Evolutionary conservation across 306 rosid genomes (phyloP).

Genomic region (Senna siamea): DNA sequence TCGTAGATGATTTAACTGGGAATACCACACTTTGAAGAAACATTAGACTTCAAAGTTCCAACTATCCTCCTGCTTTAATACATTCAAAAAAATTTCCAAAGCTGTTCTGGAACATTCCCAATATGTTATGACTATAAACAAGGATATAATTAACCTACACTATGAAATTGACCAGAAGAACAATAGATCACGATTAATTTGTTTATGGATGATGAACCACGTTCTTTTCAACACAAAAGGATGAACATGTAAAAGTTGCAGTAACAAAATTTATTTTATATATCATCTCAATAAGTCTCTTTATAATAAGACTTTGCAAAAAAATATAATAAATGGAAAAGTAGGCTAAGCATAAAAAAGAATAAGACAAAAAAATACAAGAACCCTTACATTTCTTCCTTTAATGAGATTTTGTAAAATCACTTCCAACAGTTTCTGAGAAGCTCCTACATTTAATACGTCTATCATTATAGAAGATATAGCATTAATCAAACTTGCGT

Average conservation of each 20-base stretch:
- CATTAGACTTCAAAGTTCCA: not conserved
- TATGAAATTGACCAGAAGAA: constrained; percentile 16
- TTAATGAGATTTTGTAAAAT: constrained; percentile 72
- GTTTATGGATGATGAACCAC: constrained; percentile 4
- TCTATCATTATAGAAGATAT: constrained; percentile 67
- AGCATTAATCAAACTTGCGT: constrained; percentile 59
- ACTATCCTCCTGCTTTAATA: not conserved
- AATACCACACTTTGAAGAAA: not conserved
- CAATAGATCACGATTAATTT: constrained; percentile 1
- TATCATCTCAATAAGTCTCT: constrained; percentile 2
- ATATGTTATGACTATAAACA: not conserved
- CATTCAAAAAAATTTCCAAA: not conserved
- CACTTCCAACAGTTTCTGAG: constrained; percentile 72
- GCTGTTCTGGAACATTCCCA: not conserved
- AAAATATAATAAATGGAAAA: constrained; percentile 1
- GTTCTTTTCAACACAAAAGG: constrained; percentile 4
- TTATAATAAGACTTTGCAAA: constrained; percentile 4
- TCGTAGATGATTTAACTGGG: not conserved
- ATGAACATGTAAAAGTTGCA: not conserved
- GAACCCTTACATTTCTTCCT: constrained; percentile 61
- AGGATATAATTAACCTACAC: not conserved
- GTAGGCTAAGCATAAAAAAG: not conserved
- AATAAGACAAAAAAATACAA: no score
- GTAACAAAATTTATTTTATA: constrained; percentile 2
- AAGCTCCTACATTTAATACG: constrained; percentile 64